Conservation (phyloP, 176 grass and related monocot genomes). For the Oryza meyeriana region DNA sequence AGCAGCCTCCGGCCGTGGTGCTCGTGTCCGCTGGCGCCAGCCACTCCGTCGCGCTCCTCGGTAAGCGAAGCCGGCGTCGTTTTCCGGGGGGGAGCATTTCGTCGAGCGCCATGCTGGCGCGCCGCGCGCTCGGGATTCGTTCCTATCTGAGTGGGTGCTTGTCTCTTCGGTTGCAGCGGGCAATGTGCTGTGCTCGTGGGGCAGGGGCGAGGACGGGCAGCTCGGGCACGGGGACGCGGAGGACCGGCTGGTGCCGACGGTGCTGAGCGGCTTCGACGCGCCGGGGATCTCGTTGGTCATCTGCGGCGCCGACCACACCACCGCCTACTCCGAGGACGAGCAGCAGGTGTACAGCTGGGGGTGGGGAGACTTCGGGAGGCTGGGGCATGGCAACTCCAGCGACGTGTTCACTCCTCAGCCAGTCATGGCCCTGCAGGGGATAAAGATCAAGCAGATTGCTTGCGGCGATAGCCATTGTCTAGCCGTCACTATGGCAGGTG, state of each 20-base stretch:
- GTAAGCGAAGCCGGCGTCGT: no score
- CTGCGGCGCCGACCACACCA: slow-evolving; percentile 98
- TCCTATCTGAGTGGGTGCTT: background rate
- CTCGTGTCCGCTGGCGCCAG: slow-evolving; percentile 91
- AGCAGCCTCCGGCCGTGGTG: slow-evolving; percentile 35
- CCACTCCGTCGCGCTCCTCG: slow-evolving; percentile 96
- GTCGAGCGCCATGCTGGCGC: background rate
- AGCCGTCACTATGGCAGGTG: slow-evolving; percentile 71
- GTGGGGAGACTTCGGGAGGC: slow-evolving; percentile 96
- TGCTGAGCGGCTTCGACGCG: slow-evolving; percentile 65
- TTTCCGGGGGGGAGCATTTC: background rate
- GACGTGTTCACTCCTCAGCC: slow-evolving; percentile 96
- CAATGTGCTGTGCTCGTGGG: slow-evolving; percentile 90
- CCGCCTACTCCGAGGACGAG: slow-evolving; percentile 76
- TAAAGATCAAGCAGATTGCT: slow-evolving; percentile 94
- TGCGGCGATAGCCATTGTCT: slow-evolving; percentile 98
- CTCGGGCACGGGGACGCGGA: slow-evolving; percentile 95
- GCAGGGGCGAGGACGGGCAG: slow-evolving; percentile 97
- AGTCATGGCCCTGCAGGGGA: slow-evolving; percentile 78
- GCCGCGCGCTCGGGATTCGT: no score
- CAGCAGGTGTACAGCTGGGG: slow-evolving; percentile 95
- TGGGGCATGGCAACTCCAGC: slow-evolving; percentile 90
- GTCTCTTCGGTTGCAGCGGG: slow-evolving; percentile 47
- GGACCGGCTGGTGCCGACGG: slow-evolving; percentile 78
- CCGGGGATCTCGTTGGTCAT: slow-evolving; percentile 64